Evolutionary conservation across 2,329 filamentous ascomycete genomes (phyloP), one percentile per base, ranked within the genome.

Genomic region (Pestalotiopsis sp.): DNA sequence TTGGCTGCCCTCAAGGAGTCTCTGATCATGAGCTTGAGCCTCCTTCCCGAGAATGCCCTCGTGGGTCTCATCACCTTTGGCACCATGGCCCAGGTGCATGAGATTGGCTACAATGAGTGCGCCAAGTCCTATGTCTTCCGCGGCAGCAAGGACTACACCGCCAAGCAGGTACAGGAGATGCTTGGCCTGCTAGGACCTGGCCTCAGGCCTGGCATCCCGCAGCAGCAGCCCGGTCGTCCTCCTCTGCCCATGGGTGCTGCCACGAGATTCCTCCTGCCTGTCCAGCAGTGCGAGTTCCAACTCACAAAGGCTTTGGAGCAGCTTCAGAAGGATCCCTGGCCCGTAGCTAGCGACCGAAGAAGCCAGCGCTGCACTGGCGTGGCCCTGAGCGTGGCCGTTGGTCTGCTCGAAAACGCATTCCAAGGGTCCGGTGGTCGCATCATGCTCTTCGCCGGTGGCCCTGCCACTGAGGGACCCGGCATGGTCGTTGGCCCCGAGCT

Each of bases 81-180:
- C 71, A 98, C 96, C 58, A 98, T 97, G 94, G 90, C 94, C 40
- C 95, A 98, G 89, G 94, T 99, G 20, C 96, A 99, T 79, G 96
- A 99, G 82, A 93, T 99, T 74, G 96, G 96, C 67, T 99, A 99
- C 79, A 95, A 93, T 67, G 96, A 98, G 82, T 99, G 96, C 82
- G 94, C 96, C 73, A 99, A 98, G 83, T 98, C 95, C 5, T 99
- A 98, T 77, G 96, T 99, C 57, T 99, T 99, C 87, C 90, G 95
- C 68, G 96, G 96, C 52, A 98, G 91, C 86, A 99, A 98, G 85
- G 96, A 99, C 77, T 99, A 99, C 81, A 88, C 91, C n/a, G 93
- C 95, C 66, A 98, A 98, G 84, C 95, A 98, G 80, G 94, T 99
- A n/a, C 95, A 98, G 81, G 96, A 99, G 78, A 99, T 99, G 96